Evolutionary conservation across 2,329 filamentous ascomycete genomes (phyloP).

Genomic region (Clonostachys sp.): DNA sequence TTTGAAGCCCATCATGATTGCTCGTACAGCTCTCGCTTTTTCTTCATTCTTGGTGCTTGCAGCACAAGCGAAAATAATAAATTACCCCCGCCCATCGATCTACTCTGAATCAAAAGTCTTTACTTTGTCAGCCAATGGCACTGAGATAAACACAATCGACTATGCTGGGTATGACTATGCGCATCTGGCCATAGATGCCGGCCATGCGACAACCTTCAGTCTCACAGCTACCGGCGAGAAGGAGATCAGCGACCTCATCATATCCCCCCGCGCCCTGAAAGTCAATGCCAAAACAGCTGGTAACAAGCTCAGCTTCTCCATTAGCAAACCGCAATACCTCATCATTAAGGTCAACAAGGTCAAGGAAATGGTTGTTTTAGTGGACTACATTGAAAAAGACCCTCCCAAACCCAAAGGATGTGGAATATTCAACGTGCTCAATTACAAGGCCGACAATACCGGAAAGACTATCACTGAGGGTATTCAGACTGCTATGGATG

Average conservation of each 20-base stretch:
- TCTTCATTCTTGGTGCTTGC: not conserved
- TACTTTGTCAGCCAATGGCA: not conserved
- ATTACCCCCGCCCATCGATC: not conserved
- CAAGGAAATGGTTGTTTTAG: constrained; percentile 2
- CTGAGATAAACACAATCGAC: not conserved
- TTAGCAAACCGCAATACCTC: constrained; percentile 1
- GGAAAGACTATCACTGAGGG: not conserved
- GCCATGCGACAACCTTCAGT: not conserved
- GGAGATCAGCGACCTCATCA: not conserved
- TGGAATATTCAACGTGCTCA: constrained; percentile 1
- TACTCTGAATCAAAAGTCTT: constrained; percentile 1
- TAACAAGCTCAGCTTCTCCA: not conserved
- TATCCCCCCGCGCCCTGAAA: not conserved
- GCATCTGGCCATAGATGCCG: constrained; percentile 1
- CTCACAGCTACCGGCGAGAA: not conserved
- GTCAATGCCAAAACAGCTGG: constrained; percentile 1
- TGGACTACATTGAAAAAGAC: not conserved
- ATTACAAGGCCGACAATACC: not conserved
- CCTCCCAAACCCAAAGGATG: not conserved
- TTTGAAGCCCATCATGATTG: too few relatives aligned
- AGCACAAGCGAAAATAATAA: not conserved
- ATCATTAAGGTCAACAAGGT: constrained; percentile 1
- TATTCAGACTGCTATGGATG: constrained; percentile 1
- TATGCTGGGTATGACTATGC: constrained; percentile 2
- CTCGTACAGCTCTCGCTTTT: not conserved